Evolutionary conservation across 441 rosid genomes (phyloP).

Genomic region (Kokia cookei): DNA sequence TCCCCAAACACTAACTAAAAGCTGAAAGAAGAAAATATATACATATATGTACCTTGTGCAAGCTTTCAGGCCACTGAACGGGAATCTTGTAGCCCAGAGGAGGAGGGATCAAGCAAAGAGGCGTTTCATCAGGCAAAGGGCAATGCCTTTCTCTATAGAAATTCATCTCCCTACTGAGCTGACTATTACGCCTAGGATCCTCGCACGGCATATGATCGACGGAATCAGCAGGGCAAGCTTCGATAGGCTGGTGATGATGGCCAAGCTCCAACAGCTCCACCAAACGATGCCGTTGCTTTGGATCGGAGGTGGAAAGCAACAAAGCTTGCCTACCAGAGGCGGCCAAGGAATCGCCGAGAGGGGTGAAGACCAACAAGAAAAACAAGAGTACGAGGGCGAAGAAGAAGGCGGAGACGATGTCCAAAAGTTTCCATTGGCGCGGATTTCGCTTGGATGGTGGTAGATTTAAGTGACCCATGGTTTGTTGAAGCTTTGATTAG

Average conservation of each 20-base stretch:
- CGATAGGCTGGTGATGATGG: slow-evolving; percentile 52
- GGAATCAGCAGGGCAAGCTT: slow-evolving; percentile 60
- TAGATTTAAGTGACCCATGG: slow-evolving; percentile 68
- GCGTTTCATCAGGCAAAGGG: slow-evolving; percentile 68
- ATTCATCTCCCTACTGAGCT: slow-evolving; percentile 92
- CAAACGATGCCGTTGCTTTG: slow-evolving; percentile 71
- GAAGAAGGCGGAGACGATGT: slow-evolving; percentile 70
- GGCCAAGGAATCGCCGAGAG: slow-evolving; percentile 93
- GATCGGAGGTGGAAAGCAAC: slow-evolving; percentile 73
- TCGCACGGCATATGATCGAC: slow-evolving; percentile 82
- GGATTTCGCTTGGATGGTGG: slow-evolving; percentile 69
- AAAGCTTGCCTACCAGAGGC: slow-evolving; percentile 88
- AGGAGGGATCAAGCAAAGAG: slow-evolving; percentile 79
- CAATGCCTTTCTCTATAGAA: slow-evolving; percentile 91
- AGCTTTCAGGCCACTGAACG: slow-evolving; percentile 88
- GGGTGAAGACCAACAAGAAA: slow-evolving; percentile 80
- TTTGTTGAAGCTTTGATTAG: slow-evolving; percentile 9
- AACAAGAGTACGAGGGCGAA: slow-evolving; percentile 76
- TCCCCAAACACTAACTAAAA: no score
- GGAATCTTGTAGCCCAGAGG: slow-evolving; percentile 73
- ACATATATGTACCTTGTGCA: slow-evolving; percentile 55
- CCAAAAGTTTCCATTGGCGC: slow-evolving; percentile 82
- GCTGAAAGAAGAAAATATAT: no score
- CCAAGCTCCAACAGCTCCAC: slow-evolving; percentile 64
- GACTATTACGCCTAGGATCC: slow-evolving; percentile 42